Conservation (phyloP, 2,329 filamentous ascomycete genomes). For the Coleophoma eucalyptorum region DNA sequence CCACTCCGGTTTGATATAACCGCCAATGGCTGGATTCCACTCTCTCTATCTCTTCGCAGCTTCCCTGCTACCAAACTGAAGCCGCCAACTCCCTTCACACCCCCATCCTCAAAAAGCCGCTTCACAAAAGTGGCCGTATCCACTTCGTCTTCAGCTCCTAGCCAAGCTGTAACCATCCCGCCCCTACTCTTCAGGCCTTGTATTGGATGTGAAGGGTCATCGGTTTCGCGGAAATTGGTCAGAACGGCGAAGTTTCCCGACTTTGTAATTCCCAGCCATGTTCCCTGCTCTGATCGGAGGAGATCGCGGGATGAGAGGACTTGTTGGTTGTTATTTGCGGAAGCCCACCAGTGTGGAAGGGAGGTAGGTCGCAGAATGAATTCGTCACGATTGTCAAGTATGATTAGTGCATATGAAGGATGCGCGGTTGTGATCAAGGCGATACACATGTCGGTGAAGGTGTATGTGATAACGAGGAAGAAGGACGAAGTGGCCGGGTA, state of each 20-base stretch:
- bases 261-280: constrained; percentile 62
- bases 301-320: constrained; percentile 60
- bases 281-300: constrained; percentile 57
- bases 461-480: neutral
- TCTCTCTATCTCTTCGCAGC: constrained; percentile 30
- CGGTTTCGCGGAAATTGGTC: constrained; percentile 62
- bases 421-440: constrained; percentile 72
- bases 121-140: constrained; percentile 46
- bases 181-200: constrained; percentile 55
- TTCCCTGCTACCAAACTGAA: constrained; percentile 66
- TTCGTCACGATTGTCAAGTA: constrained; percentile 77
- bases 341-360: constrained; percentile 58
- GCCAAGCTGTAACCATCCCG: constrained; percentile 60
- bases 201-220: constrained; percentile 48
- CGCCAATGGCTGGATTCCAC: constrained; percentile 44
- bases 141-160: constrained; percentile 45
- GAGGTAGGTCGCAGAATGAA: constrained; percentile 63
- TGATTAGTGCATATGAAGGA: constrained; percentile 69
- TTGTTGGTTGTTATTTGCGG: constrained; percentile 17
- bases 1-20: constrained; percentile 60
- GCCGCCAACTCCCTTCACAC: constrained; percentile 59
- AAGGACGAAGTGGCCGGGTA: neutral
- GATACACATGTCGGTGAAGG: constrained; percentile 64
- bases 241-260: constrained; percentile 58
- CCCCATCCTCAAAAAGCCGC: constrained; percentile 44